phyloP scores from a whole-genome alignment of 2,329 filamentous ascomycete species.

The Nothophoma quercina region DNA sequence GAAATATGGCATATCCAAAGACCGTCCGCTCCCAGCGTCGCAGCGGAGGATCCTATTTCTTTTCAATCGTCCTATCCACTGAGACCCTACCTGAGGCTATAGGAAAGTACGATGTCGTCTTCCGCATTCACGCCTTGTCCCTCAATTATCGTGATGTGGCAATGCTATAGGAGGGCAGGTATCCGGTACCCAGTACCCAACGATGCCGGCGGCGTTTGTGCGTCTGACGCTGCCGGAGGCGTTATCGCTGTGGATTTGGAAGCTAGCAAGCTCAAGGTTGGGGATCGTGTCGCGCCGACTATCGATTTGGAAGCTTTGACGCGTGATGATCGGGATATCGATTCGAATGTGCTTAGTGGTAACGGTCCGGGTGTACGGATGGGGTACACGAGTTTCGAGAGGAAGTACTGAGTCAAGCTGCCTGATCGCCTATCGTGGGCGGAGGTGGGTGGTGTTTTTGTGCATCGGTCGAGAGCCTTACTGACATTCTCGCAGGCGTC shows the following conservation, averaged over 20 bases:
- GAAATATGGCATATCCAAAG: conserved; percentile 25
- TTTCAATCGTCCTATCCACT: conserved; percentile 9
- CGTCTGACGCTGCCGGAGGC: conserved; percentile 35
- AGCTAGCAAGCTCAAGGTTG: conserved; percentile 25
- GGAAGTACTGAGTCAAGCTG: conserved; percentile 31
- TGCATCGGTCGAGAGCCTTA: background rate
- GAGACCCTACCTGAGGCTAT: conserved; percentile 26
- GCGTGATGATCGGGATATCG: conserved; percentile 20
- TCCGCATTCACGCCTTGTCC: conserved; percentile 35
- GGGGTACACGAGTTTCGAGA: conserved; percentile 35
- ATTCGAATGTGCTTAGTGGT: conserved; percentile 15
- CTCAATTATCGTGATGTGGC: conserved; percentile 38
- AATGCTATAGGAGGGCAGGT: conserved; percentile 30
- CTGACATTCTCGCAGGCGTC: conserved; percentile 16
- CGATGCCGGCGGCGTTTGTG: conserved; percentile 23
- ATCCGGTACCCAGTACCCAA: conserved; percentile 21
- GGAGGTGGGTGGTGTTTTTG: conserved; percentile 25
- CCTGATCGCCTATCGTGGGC: conserved; percentile 33
- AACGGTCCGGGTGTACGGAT: conserved; percentile 27
- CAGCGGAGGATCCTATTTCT: conserved; percentile 19
- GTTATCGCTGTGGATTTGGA: conserved; percentile 28
- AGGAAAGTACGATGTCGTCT: conserved; percentile 24
- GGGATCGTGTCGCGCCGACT: conserved; percentile 33
- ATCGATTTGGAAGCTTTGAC: conserved; percentile 18
- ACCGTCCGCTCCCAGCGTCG: conserved; percentile 31